Conservation (phyloP, 176 grass and related monocot genomes). For the Neostapfia colusana region DNA sequence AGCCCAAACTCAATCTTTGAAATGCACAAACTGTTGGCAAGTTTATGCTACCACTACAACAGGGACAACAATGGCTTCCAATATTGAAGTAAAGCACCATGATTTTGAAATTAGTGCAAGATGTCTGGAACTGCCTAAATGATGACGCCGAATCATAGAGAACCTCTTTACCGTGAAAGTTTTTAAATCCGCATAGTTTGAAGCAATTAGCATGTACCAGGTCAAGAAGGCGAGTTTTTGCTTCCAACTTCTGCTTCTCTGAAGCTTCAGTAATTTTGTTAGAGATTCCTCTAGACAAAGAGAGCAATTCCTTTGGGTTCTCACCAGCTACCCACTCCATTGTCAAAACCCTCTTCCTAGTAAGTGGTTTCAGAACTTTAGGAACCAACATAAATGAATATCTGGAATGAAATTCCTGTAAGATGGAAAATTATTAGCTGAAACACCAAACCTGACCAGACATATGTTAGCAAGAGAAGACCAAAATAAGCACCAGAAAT, state of each 20-base stretch:
- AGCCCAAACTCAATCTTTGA: conserved; percentile 17
- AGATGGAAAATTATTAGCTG: conserved; percentile 32
- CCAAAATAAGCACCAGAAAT: conserved; percentile 70
- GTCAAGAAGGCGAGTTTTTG: conserved; percentile 76
- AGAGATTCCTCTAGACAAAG: conserved; percentile 59
- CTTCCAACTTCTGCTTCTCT: conserved; percentile 63
- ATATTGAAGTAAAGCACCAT: conserved; percentile 12
- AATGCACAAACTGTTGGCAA: conserved; percentile 26
- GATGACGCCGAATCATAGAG: background rate
- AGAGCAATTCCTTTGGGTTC: conserved; percentile 78
- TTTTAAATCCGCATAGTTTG: background rate
- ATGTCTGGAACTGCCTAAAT: background rate
- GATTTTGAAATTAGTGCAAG: conserved; percentile 8
- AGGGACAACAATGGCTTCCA: background rate
- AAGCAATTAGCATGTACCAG: conserved; percentile 57
- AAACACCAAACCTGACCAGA: conserved; percentile 26
- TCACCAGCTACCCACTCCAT: conserved; percentile 92
- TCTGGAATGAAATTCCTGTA: conserved; percentile 80
- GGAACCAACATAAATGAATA: conserved; percentile 88
- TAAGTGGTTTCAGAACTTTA: conserved; percentile 73
- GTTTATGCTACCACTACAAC: conserved; percentile 15
- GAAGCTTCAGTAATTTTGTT: conserved; percentile 24
- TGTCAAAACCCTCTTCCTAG: conserved; percentile 84
- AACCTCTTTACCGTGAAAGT: background rate
- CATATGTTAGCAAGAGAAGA: conserved; percentile 32